Conservation (phyloP, 116 monocot genomes). For the Papilionanthe hybrid region DNA sequence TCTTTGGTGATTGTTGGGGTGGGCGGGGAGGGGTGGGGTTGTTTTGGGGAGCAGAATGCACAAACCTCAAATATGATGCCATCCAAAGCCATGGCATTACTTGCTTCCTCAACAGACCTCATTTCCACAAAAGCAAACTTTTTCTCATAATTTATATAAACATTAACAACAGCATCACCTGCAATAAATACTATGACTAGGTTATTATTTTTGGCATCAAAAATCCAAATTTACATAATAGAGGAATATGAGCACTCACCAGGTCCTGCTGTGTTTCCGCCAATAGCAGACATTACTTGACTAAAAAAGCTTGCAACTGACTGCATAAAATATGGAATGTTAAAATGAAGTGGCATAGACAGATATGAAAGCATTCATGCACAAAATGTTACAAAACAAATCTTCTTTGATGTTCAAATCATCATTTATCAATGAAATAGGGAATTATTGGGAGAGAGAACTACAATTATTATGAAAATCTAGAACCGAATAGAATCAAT, state of each 20-base stretch:
- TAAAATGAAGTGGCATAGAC: not conserved
- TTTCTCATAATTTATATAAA: slow-evolving; percentile 81
- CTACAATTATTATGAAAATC: not conserved
- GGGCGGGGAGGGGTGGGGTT: no score
- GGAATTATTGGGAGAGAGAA: not conserved
- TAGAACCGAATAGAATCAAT: not conserved
- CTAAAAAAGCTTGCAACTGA: slow-evolving; percentile 60
- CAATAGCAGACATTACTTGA: slow-evolving; percentile 63
- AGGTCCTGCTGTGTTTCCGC: slow-evolving; percentile 62
- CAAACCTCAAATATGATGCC: slow-evolving; percentile 79
- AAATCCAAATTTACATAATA: not conserved
- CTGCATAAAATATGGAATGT: slow-evolving; percentile 22
- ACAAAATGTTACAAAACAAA: not conserved
- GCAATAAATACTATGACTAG: not conserved
- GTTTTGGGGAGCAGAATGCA: no score
- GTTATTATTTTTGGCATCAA: not conserved
- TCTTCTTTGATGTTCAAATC: not conserved
- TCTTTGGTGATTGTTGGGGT: no score
- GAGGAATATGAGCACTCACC: slow-evolving; percentile 19
- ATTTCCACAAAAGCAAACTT: slow-evolving; percentile 85
- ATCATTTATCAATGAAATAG: not conserved
- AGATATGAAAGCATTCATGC: not conserved
- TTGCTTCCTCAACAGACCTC: slow-evolving; percentile 74
- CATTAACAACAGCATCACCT: slow-evolving; percentile 77
- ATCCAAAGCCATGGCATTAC: slow-evolving; percentile 81